phyloP scores from a whole-genome alignment of 495 filamentous ascomycete species.

The Trichoderma asperelloides region DNA sequence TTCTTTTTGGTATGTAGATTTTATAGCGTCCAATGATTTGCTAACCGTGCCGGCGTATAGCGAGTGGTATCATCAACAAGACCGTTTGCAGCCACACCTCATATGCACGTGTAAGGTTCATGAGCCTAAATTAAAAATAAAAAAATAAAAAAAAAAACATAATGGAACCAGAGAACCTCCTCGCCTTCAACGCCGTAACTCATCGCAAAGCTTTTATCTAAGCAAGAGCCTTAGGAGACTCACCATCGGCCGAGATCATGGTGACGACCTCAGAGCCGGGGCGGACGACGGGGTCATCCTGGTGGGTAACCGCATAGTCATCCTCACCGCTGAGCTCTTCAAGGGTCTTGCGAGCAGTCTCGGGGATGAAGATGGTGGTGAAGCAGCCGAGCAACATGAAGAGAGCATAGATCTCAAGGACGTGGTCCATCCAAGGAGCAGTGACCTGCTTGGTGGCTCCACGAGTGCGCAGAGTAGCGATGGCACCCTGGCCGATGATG shows the following conservation, averaged over 20 bases:
- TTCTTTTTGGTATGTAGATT: neutral
- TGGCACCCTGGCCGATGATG: conserved; percentile 47
- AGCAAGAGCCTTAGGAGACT: neutral
- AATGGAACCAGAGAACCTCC: neutral
- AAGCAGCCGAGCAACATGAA: conserved; percentile 70
- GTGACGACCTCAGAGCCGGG: neutral
- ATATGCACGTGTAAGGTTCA: neutral
- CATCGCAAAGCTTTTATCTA: neutral
- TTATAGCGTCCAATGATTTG: neutral
- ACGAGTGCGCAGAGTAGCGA: conserved; percentile 39
- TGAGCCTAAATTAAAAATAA: neutral
- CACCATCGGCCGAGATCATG: neutral
- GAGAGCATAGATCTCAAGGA: conserved; percentile 70
- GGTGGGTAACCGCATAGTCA: conserved; percentile 12
- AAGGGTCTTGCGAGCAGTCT: conserved; percentile 66
- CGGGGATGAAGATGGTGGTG: conserved; percentile 58
- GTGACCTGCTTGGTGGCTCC: conserved; percentile 32
- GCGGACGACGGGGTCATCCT: neutral
- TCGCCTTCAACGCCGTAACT: neutral
- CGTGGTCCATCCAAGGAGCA: conserved; percentile 66
- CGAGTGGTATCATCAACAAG: conserved; percentile 5
- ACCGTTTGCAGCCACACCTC: neutral
- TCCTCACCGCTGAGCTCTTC: conserved; percentile 49
- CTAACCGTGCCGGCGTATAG: conserved; percentile 1
- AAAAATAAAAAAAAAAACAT: neutral